Percentiles rank a stretch among this genome's conserved stretches.
Conservation (phyloP, 805 yeast species). For the Sugiyamaella floridensis region DNA sequence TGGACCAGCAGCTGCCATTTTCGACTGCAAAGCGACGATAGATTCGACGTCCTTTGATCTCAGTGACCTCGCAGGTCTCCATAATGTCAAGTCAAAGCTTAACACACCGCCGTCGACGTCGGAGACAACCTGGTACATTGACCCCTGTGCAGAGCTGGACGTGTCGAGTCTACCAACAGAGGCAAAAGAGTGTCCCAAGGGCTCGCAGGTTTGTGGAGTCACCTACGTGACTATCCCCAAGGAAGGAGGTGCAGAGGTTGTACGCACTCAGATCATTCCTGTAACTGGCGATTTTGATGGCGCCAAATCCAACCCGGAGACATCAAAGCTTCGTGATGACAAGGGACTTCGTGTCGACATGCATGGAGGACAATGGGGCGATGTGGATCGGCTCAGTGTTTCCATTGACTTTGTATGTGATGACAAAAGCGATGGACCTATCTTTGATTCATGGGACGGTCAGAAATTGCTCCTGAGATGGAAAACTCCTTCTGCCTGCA, state of each 20-base stretch:
- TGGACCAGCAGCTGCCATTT: conserved; percentile 16
- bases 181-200: conserved; percentile 49
- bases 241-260: conserved; percentile 26
- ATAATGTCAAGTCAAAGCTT: conserved; percentile 33
- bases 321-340: conserved; percentile 9
- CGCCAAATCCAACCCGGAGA: conserved; percentile 25
- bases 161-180: conserved; percentile 31
- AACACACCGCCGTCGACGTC: conserved; percentile 78
- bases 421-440: conserved; percentile 4
- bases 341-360: conserved; percentile 36
- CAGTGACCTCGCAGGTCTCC: conserved; percentile 43
- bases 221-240: conserved; percentile 50
- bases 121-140: conserved; percentile 58
- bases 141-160: conserved; percentile 55
- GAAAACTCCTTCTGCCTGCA: conserved; percentile 20
- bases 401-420: conserved; percentile 28
- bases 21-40: conserved; percentile 24
- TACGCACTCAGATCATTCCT: conserved; percentile 57
- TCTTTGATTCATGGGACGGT: conserved; percentile 18
- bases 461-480: conserved; percentile 15
- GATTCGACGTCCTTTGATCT: conserved; percentile 34
- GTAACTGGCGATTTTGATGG: conserved; percentile 29
- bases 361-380: conserved; percentile 67
- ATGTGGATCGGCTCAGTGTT: conserved; percentile 34
- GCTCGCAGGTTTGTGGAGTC: conserved; percentile 74